Evolutionary conservation across 2,329 filamentous ascomycete species (phyloP), one percentile per base, ranked within the genome.

Genomic region (Elsinoe batatas): DNA sequence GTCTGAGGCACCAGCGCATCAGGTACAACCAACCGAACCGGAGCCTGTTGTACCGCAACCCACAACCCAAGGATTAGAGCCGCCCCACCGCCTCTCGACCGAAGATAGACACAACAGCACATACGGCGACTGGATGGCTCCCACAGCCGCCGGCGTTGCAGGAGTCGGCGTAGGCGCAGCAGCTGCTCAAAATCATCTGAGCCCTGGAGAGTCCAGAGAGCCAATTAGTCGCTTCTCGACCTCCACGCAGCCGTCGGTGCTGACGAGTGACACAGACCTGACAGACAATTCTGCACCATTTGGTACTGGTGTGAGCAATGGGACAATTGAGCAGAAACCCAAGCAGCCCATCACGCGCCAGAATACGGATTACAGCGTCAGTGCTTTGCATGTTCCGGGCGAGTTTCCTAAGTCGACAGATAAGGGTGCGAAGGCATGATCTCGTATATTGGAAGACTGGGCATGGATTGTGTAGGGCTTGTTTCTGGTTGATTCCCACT

Each of bases 351-450:
- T 55, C 40, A 35, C 38, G 10, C 38, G 53, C 13, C 38, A 46
- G n/a, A 68, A 75, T 53, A 77, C 75, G 5, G 72, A 74, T 59
- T 64, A 75, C 22, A 74, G 69, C 26, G 79, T 87, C 43, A 82
- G 81, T 55, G 78, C 84, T 64, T 69, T 88, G 51, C 83, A 86
- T 64, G 78, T 89, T 15, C 85, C 85, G 3, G 85, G 85, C 10
- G 77, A 84, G 61, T 89, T 64, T 43, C 63, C 63, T 53, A 57
- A 56, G 43, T 33, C 38, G 49, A 44, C 53, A 46, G 40, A 51
- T 18, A 51, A 51, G 33, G 37, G 17, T 26, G 37, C 33, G 3
- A 51, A 51, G 47, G 47, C 47, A 37, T 51, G 47, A 51, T 51
- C 38, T 36, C 10, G 33, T 17, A 15, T 3, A 15, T 10, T 38